Base-by-base conservation (phyloP, 1,284 basidiomycete species). In the Flammula alnicola region DNA sequence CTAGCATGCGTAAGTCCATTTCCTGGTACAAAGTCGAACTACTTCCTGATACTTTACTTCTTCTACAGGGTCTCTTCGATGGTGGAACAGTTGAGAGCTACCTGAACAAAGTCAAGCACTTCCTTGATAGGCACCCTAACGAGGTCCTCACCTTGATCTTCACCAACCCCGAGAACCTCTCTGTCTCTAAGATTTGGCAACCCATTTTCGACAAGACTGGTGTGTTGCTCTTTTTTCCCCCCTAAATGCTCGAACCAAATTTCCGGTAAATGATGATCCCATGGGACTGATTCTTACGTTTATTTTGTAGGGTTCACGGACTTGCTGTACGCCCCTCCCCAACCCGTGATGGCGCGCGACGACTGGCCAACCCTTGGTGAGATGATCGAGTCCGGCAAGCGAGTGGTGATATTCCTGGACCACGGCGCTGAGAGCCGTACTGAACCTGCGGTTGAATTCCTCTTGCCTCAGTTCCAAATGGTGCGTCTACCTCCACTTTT, bases 331-430 rank as follows among this genome's bases (percentile, higher is more conserved):
- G 70, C 81, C 1, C 88, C 89, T 0, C 69, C 79, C 3, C 65
- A 73, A 2, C 68, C 79, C 0, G 75, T 80, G 0, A 71, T 83
- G 57, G 68, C 74, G 25, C 75, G 82, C 44, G 66, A 65, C 43
- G 76, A 79, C 42, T 93, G 90, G 90, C 91, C 90, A 0, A 89
- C 87, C 0, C 76, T 92, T 5, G 80, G 84, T 5, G 65, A 77
- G 8, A 66, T 93, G 67, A 85, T 92, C 59, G 77, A 81, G 57
- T 65, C 70, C 2, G 82, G 83, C 6, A 88, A 79, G 63, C 75
- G 81, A 7, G 75, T 91, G 12, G 78, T 93, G 6, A 77, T 82
- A 6, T 91, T 91, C 65, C 72, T 93, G 60, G 85, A 90, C 61
- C 71, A 78, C 32, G 74, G 74, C 20, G 75, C 75, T 1, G 75